Evolutionary conservation across 306 rosid species (phyloP), one percentile per base, ranked within the genome.

Genomic region (Prunus padus): DNA sequence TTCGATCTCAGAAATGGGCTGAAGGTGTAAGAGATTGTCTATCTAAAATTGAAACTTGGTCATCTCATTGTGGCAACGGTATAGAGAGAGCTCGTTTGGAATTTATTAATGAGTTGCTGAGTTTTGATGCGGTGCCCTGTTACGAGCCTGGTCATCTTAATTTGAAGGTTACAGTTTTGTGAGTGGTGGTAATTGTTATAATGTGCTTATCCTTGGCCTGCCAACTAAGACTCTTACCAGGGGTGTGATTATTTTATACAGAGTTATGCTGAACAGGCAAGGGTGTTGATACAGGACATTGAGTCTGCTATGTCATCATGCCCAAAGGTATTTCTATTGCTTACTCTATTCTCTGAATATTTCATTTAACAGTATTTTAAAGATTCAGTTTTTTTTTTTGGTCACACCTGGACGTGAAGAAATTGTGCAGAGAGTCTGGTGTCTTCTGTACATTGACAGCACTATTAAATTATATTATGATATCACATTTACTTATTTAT

Each of bases 221-320:
- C 70, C 61, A 50, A 66, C 61, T 77, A 69, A 65, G 16, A 57
- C 65, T 20, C 66, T 76, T 73, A 57, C 18, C 45, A 12, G 8
- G 40, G 10, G 1, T 76, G 26, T 42, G 51, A 59, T 75, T 52
- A 40, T 83, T 77, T 37, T 20, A 37, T 71, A 73, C 90, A 95
- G 98, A 92, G 66, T 28, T 85, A 86, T 50, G 88, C 89, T 31
- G 93, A 87, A 84, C 86, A 83, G 83, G 96, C 99, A 61, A 88
- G 83, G 74, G 51, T 59, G 80, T 80, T 95, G 74, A 47, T 72
- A 72, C 84, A 78, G 76, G 93, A 92, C 76, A 83, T 90, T 69
- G 83, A 89, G 56, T 50, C 82, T 65, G 79, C 87, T 78, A 69
- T 87, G 77, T 85, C 88, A 66, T 77, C 55, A 66, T 75, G 81